A percentile compares a stretch with the other conserved stretches of the same genome.
Conservation (phyloP, 1,284 basidiomycete genomes). For the Fistulinella cinereoalba region DNA sequence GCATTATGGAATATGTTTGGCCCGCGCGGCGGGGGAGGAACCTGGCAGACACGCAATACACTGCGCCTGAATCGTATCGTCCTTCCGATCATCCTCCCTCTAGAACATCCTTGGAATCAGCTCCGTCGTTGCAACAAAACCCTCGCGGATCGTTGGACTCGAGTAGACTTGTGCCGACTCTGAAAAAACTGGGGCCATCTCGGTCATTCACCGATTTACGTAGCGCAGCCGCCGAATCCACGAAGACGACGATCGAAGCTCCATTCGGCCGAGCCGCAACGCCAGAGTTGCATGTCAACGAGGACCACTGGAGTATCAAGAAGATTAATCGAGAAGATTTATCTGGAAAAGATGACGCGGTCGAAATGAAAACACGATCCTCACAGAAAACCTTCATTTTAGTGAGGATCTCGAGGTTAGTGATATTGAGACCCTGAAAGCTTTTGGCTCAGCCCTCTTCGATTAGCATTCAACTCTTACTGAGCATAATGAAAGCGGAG, state of each 20-base stretch:
- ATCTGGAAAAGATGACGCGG: slow-evolving; percentile 50
- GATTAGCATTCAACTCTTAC: slow-evolving; percentile 57
- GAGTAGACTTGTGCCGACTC: slow-evolving; percentile 30
- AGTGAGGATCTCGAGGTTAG: slow-evolving; percentile 73
- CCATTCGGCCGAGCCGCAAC: slow-evolving; percentile 16
- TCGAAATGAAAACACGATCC: slow-evolving; percentile 75
- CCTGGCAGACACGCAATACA: slow-evolving; percentile 10
- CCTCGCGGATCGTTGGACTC: slow-evolving; percentile 33
- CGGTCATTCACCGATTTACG: slow-evolving; percentile 71
- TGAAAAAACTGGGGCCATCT: slow-evolving; percentile 55
- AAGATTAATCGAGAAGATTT: slow-evolving; percentile 21
- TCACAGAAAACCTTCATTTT: slow-evolving; percentile 83
- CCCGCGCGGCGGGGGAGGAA: slow-evolving; percentile 56
- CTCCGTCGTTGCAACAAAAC: slow-evolving; percentile 35
- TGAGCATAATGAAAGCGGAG: slow-evolving; percentile 69
- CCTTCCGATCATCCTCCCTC: slow-evolving; percentile 15
- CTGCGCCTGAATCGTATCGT: slow-evolving; percentile 12
- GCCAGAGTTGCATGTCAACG: slow-evolving; percentile 23
- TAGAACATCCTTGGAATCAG: slow-evolving; percentile 46
- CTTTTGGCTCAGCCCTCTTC: slow-evolving; percentile 13
- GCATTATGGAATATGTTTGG: slow-evolving; percentile 91
- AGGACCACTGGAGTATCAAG: slow-evolving; percentile 23
- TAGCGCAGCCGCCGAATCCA: slow-evolving; percentile 40
- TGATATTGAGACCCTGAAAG: slow-evolving; percentile 22
- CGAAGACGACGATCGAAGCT: slow-evolving; percentile 21